Base-by-base conservation (phyloP, 1,284 basidiomycete genomes). In the Salmacisia buchloeana region DNA sequence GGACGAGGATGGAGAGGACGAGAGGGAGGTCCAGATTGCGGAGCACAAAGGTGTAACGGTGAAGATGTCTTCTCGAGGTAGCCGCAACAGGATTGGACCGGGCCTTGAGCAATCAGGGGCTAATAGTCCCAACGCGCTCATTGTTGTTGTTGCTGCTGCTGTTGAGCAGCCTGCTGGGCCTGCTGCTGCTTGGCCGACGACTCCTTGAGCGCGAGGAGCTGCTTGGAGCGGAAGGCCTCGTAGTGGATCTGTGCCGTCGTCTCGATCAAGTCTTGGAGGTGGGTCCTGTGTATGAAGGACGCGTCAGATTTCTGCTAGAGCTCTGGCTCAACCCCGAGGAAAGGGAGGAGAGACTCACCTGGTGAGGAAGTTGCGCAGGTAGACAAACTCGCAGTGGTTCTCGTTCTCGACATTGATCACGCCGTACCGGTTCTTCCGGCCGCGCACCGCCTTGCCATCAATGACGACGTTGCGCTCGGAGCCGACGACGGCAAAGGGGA, bases 211-310 rank as follows among this genome's bases (percentile, higher is more conserved):
- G 92, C 92, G 59, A 94, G 84, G 69, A 94, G 82, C 83, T 98
- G 96, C 84, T 97, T 97, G 75, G 91, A 94, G 71, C 94, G 88
- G 90, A 98, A 98, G 7, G 94, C 93, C 85, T 98, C 96, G 82
- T 98, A 98, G 83, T 98, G 96, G 80, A 96, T 96, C 82, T 94
- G 91, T 7, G 94, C 91, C 2, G 94, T 98, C 62, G 94, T 97
- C 85, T 98, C 94, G 81, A 98, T 97, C 75, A 98, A 83, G 80
- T 98, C 96, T 82, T 98, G 96, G 76, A 98, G 83, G 82, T 98
- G 94, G 34, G 94, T 94, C 81, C 93, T 57, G n/a, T n/a, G n/a
- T n/a, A n/a, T n/a, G n/a, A n/a, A n/a, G n/a, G n/a, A n/a, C n/a
- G n/a, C n/a, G n/a, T n/a, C n/a, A n/a, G n/a, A n/a, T n/a, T n/a